These are phyloP conservation scores for Calocybe indica DNA, from an alignment of 768 basidiomycete genomes.

Conservation along the genomic window DNA sequence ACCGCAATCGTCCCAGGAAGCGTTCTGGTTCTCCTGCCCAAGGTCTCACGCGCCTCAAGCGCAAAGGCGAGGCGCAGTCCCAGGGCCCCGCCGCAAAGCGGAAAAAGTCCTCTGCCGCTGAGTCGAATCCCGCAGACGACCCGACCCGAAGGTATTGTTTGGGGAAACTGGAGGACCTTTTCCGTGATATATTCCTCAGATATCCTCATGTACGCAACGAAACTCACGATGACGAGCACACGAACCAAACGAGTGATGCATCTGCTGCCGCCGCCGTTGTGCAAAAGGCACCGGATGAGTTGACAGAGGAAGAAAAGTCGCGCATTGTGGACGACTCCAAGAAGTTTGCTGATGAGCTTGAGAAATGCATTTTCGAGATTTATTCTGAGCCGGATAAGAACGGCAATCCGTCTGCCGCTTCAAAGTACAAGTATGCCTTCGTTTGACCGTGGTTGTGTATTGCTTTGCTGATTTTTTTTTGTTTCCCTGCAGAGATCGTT, in stretches of 20 bases:
- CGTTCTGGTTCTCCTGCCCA: slow-evolving; percentile 23
- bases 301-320: slow-evolving; percentile 56
- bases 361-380: slow-evolving; percentile 68
- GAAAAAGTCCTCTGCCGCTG: slow-evolving; percentile 30
- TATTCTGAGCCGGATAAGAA: slow-evolving; percentile 75
- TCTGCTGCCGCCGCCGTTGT: slow-evolving; percentile 17
- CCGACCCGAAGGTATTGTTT: slow-evolving; percentile 77
- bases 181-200: slow-evolving; percentile 63
- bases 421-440: slow-evolving; percentile 71
- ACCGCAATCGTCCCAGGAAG: slow-evolving; percentile 23
- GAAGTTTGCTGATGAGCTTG: slow-evolving; percentile 65
- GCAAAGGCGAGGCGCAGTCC: slow-evolving; percentile 41
- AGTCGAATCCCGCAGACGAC: slow-evolving; percentile 46
- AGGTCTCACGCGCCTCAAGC: slow-evolving; percentile 36
- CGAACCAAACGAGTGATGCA: slow-evolving; percentile 16
- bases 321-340: slow-evolving; percentile 51
- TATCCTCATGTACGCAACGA: slow-evolving; percentile 50
- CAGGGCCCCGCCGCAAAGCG: slow-evolving; percentile 39
- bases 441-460: not conserved
- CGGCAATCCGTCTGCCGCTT: slow-evolving; percentile 54
- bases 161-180: slow-evolving; percentile 66
- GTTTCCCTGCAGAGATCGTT: slow-evolving; percentile 61
- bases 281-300: slow-evolving; percentile 43
- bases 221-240: too few species aligned
- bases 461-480: slow-evolving; percentile 9